phyloP scores from a whole-genome alignment of 2,329 filamentous ascomycete genomes.

The Plectosphaerella sp. region DNA sequence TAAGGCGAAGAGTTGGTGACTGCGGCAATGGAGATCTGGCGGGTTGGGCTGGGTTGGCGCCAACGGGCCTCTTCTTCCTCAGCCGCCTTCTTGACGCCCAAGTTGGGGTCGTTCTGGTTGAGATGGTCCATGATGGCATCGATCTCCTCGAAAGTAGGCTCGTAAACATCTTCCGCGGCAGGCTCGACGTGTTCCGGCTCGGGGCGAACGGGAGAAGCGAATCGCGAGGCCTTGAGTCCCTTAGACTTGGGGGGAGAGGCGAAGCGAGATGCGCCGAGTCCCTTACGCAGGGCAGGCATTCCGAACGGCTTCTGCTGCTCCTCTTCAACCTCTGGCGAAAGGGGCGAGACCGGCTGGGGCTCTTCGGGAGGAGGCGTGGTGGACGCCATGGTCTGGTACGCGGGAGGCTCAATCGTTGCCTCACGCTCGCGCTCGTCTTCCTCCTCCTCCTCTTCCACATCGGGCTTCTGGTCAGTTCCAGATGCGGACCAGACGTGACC shows the following conservation, averaged over 20 bases:
- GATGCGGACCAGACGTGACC: slow-evolving; percentile 18
- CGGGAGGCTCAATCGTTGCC: slow-evolving; percentile 9
- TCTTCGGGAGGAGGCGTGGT: not conserved
- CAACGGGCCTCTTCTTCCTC: slow-evolving; percentile 36
- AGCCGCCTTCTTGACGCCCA: slow-evolving; percentile 64
- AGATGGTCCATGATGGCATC: slow-evolving; percentile 90
- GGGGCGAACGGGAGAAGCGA: slow-evolving; percentile 28
- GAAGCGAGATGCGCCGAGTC: slow-evolving; percentile 43
- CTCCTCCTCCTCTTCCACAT: slow-evolving; percentile 15
- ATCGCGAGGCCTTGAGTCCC: slow-evolving; percentile 39
- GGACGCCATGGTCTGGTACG: not conserved
- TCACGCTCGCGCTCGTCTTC: slow-evolving; percentile 11
- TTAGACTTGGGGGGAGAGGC: slow-evolving; percentile 38
- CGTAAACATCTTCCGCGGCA: slow-evolving; percentile 23
- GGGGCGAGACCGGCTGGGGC: not conserved
- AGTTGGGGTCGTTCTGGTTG: slow-evolving; percentile 66
- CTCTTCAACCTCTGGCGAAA: not conserved
- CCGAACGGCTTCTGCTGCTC: not conserved
- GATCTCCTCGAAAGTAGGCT: slow-evolving; percentile 73
- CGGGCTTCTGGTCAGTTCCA: slow-evolving; percentile 4
- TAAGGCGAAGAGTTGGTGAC: slow-evolving; percentile 45
- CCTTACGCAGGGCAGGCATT: slow-evolving; percentile 23
- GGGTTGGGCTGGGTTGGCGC: slow-evolving; percentile 37
- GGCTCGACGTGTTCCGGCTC: slow-evolving; percentile 12
- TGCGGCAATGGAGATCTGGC: slow-evolving; percentile 29